phyloP scores from a whole-genome alignment of 371 early-diverging fungal genomes.

The Rhizomucor pusillus region DNA sequence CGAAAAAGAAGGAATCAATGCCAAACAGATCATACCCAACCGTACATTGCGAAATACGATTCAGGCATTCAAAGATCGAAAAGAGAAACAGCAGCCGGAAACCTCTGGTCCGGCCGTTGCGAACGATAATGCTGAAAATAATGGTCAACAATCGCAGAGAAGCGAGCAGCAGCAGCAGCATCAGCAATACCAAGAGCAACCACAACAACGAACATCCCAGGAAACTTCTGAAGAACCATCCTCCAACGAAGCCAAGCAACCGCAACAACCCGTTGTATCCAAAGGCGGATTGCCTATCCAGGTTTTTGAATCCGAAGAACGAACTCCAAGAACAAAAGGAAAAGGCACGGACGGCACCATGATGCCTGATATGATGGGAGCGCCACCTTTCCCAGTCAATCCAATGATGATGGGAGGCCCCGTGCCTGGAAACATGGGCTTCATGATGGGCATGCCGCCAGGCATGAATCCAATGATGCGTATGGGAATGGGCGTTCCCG shows the following conservation, averaged over 20 bases:
- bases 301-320: constrained; percentile 32
- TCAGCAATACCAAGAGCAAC: neutral
- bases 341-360: constrained; percentile 11
- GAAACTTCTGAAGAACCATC: too few relatives aligned
- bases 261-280: neutral
- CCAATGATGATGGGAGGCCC: constrained; percentile 19
- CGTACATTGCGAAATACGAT: constrained; percentile 32
- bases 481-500: constrained; percentile 19
- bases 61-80: constrained; percentile 25
- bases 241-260: neutral
- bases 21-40: constrained; percentile 35
- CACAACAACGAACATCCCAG: neutral
- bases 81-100: constrained; percentile 19
- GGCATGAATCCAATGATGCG: constrained; percentile 34
- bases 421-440: constrained; percentile 31
- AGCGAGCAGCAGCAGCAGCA: constrained; percentile 1
- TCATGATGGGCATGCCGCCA: constrained; percentile 42
- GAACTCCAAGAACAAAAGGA: constrained; percentile 17
- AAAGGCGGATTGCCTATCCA: constrained; percentile 31
- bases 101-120: constrained; percentile 12
- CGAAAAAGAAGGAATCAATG: constrained; percentile 24
- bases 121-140: constrained; percentile 1
- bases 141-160: neutral
- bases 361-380: constrained; percentile 12
- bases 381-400: constrained; percentile 24